Base-by-base conservation (phyloP, 2,329 filamentous ascomycete genomes). In the Fusarium sororula region DNA sequence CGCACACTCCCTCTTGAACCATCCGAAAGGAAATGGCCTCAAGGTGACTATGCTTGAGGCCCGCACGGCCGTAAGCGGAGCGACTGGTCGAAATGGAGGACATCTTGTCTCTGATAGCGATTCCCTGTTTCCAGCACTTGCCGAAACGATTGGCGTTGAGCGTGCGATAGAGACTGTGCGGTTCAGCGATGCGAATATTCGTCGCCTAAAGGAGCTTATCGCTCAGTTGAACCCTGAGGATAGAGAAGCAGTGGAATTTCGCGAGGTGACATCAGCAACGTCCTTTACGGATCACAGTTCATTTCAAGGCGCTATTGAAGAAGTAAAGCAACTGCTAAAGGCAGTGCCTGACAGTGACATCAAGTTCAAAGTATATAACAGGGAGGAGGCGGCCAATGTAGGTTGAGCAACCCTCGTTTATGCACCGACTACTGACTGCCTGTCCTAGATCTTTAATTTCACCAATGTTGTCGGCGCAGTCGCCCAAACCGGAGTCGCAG, bases 151-250 rank as follows among this genome's bases (percentile, higher is more conserved):
- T 22, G 81, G 82, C 0, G 67, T 74, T 2, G 81, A 82, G 45
- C 76, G 80, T 7, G 86, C 87, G 5, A 81, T 80, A 24, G 79
- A 81, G 53, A 80, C 87, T n/a, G 80, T 83, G 3, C 75, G 81
- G 3, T 87, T 88, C 60, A 83, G 84, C 66, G 72, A 75, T 9
- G 69, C 72, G 0, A 75, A 75, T 14, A 61, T 75, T 22, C 63
- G 58, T 5, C 63, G 63, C 5, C 47, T 75, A 1, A 68, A 50
- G 38, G 69, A 68, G 6, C 58, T 75, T 2, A 58, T 66, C 11
- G 11, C 26, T 9, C 63, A 75, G 28, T 56, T 75, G 6, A 30
- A 56, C 6, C 48, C 57, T 0, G 30, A 24, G 7, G 66, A 73
- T 8, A 51, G 44, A 13, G 57, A 71, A 8, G 66, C 66, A 1